phyloP scores from a whole-genome alignment of 768 basidiomycete genomes.

The Sutorius australiensis region DNA sequence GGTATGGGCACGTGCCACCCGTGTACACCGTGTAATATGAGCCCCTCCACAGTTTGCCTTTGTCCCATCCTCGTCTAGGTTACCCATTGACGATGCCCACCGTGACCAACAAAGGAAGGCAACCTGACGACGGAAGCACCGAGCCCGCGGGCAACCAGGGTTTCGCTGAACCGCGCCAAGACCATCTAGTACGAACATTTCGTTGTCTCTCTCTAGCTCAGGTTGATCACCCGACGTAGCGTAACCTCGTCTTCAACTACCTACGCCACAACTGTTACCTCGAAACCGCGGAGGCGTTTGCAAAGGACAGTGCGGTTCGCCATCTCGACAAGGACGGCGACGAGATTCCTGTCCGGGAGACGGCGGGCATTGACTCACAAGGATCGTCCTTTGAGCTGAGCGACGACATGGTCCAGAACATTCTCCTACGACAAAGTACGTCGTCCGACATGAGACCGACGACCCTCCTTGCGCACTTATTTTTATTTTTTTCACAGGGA shows the following conservation, averaged over 20 bases:
- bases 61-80: background rate
- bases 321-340: slow-evolving; percentile 71
- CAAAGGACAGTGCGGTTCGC: slow-evolving; percentile 55
- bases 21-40: background rate
- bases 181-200: slow-evolving; percentile 40
- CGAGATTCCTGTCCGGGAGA: slow-evolving; percentile 39
- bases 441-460: background rate
- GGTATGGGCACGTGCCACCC: slow-evolving; percentile 17
- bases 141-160: slow-evolving; percentile 17
- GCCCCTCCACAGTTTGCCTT: background rate
- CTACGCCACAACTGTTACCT: slow-evolving; percentile 71
- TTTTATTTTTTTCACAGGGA: slow-evolving; percentile 43
- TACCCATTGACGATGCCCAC: slow-evolving; percentile 17
- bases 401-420: slow-evolving; percentile 41
- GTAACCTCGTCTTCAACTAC: slow-evolving; percentile 70
- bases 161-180: slow-evolving; percentile 36
- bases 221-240: slow-evolving; percentile 37
- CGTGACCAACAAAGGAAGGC: slow-evolving; percentile 18
- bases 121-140: background rate
- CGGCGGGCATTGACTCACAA: slow-evolving; percentile 15
- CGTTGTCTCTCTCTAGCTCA: background rate
- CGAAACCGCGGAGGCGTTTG: slow-evolving; percentile 67
- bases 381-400: slow-evolving; percentile 27
- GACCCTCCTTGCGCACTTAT: background rate
- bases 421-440: slow-evolving; percentile 55